phyloP scores from a whole-genome alignment of 2,329 filamentous ascomycete species.

The Hypoxylon sp. region DNA sequence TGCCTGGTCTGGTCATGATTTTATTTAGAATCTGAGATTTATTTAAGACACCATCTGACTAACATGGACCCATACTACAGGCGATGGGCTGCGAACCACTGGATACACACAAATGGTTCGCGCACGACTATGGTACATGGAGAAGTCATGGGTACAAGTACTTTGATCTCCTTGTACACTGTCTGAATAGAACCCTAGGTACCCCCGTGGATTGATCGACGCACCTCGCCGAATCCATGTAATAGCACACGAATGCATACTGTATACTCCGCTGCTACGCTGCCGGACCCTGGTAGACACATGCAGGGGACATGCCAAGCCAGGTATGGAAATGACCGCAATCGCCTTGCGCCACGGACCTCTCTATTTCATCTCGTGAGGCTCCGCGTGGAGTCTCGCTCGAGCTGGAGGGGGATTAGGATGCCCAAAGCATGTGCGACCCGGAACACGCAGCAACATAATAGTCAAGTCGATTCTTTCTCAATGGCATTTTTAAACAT shows the following conservation, averaged over 20 bases:
- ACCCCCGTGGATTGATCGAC: conserved; percentile 20
- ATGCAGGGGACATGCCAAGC: conserved; percentile 31
- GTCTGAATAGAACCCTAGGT: conserved; percentile 11
- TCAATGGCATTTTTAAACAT: conserved; percentile 31
- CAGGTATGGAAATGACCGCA: conserved; percentile 32
- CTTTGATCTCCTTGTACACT: conserved; percentile 1
- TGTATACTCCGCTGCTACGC: conserved; percentile 18
- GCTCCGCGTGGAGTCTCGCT: conserved; percentile 36
- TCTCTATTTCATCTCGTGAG: no score
- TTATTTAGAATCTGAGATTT: not conserved
- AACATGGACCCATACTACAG: not conserved
- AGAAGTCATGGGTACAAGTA: conserved; percentile 23
- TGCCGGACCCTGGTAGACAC: conserved; percentile 10
- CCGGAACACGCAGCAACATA: conserved; percentile 29
- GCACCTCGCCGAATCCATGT: conserved; percentile 13
- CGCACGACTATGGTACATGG: not conserved
- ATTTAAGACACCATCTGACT: not conserved
- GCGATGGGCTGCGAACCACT: conserved; percentile 1
- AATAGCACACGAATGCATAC: conserved; percentile 17
- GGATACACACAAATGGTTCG: not conserved
- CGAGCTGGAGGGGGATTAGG: conserved; percentile 30
- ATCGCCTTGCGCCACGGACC: conserved; percentile 36
- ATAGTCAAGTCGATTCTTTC: conserved; percentile 37
- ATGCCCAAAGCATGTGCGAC: conserved; percentile 31
- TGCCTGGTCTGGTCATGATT: not conserved